These are phyloP conservation scores for Posidonia australis DNA, from an alignment of 106 monocot species.

Conservation along the genomic window DNA sequence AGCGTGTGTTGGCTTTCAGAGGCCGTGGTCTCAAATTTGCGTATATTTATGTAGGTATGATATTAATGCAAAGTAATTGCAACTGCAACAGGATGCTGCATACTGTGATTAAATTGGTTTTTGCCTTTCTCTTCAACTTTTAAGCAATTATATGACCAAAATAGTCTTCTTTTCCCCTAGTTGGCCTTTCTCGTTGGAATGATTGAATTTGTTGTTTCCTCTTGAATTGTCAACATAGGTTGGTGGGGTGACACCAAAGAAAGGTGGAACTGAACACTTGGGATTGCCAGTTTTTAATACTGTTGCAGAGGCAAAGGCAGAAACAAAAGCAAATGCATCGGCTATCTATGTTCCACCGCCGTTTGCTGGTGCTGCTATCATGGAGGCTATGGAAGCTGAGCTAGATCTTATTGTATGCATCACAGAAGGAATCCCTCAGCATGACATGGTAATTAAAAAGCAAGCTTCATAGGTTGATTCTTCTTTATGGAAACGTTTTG, in stretches of 20 bases:
- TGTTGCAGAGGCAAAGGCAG: slow-evolving; percentile 91
- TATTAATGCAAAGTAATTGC: no score
- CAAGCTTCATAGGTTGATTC: background rate
- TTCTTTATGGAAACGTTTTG: background rate
- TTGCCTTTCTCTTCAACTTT: no score
- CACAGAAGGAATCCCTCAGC: slow-evolving; percentile 76
- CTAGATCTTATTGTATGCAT: slow-evolving; percentile 71
- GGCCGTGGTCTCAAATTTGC: no score
- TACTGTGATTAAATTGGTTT: no score
- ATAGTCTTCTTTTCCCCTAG: no score
- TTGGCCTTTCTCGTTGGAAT: no score
- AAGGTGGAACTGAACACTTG: slow-evolving; percentile 89
- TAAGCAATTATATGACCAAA: no score
- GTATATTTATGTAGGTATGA: no score
- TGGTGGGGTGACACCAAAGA: slow-evolving; percentile 92
- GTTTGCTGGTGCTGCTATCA: slow-evolving; percentile 92
- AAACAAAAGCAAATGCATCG: slow-evolving; percentile 94
- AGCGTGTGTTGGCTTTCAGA: no score
- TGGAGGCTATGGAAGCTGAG: slow-evolving; percentile 93
- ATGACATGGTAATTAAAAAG: slow-evolving; percentile 43
- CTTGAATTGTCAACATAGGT: slow-evolving; percentile 32
- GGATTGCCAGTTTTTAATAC: slow-evolving; percentile 87
- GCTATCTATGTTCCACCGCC: slow-evolving; percentile 92
- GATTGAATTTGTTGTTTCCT: no score
- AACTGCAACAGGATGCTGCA: no score